Percentiles rank a stretch among this genome's conserved stretches.
These are phyloP conservation scores for Didymella exigua DNA, from an alignment of 2,329 filamentous ascomycete genomes.

Conservation along the genomic window DNA sequence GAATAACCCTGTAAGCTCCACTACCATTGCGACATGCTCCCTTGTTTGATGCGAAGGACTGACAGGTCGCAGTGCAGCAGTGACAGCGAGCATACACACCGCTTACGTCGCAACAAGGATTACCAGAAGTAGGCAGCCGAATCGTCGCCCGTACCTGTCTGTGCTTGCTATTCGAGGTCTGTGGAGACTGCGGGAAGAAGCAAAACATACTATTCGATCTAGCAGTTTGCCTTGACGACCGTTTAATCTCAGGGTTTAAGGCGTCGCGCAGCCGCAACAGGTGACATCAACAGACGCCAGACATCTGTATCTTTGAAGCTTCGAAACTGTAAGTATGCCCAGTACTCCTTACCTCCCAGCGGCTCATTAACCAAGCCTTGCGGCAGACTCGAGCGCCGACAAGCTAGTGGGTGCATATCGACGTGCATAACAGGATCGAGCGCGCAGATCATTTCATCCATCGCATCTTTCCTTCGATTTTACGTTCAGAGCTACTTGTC, in stretches of 20 bases:
- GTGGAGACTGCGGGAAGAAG: slow-evolving; percentile 47
- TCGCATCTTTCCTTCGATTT: not conserved
- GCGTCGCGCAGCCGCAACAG: slow-evolving; percentile 39
- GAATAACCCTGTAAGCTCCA: slow-evolving; percentile 46
- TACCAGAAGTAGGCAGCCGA: slow-evolving; percentile 32
- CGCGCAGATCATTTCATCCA: slow-evolving; percentile 23
- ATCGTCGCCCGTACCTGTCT: slow-evolving; percentile 37
- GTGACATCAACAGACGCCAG: slow-evolving; percentile 28
- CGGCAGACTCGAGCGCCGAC: slow-evolving; percentile 16
- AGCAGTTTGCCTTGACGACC: slow-evolving; percentile 35
- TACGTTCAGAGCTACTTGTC: slow-evolving; percentile 18
- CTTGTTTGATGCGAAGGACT: slow-evolving; percentile 37
- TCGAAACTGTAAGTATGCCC: slow-evolving; percentile 19
- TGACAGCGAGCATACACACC: slow-evolving; percentile 32
- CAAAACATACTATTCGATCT: slow-evolving; percentile 42
- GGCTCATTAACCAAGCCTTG: slow-evolving; percentile 24
- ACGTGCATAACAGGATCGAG: slow-evolving; percentile 29
- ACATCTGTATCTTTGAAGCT: slow-evolving; percentile 16
- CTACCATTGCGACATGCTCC: slow-evolving; percentile 36
- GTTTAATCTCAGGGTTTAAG: slow-evolving; percentile 40
- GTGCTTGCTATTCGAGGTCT: slow-evolving; percentile 46
- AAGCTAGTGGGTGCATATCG: slow-evolving; percentile 24
- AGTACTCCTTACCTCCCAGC: slow-evolving; percentile 9
- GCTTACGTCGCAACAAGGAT: slow-evolving; percentile 39
- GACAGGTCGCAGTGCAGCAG: slow-evolving; percentile 42